These are phyloP conservation scores for Citeromyces siamensis DNA, from an alignment of 1,139 yeast genomes.

Conservation along the genomic window DNA sequence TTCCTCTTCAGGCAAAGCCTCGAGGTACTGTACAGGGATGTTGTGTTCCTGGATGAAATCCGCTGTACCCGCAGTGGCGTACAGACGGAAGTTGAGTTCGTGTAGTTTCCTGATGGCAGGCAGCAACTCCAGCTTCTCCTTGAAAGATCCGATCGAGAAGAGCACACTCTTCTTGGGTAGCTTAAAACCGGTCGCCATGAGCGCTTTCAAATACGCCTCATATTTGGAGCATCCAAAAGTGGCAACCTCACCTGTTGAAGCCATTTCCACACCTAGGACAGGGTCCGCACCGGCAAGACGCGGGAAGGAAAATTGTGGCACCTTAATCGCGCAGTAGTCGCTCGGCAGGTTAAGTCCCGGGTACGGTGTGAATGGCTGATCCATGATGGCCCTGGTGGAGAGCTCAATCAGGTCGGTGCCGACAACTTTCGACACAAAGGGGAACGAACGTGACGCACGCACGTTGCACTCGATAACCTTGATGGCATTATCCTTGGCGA, in stretches of 20 bases:
- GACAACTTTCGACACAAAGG: conserved; percentile 93
- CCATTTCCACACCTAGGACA: conserved; percentile 97
- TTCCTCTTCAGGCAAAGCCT: conserved; percentile 53
- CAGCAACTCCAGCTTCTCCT: conserved; percentile 87
- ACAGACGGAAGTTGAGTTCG: conserved; percentile 79
- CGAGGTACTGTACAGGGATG: conserved; percentile 90
- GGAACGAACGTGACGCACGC: conserved; percentile 98
- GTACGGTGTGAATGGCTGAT: conserved; percentile 75
- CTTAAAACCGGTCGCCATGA: conserved; percentile 90
- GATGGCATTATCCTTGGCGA: conserved; percentile 44
- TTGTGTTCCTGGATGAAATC: conserved; percentile 94
- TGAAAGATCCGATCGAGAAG: conserved; percentile 93
- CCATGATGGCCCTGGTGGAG: conserved; percentile 96
- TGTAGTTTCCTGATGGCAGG: conserved; percentile 77
- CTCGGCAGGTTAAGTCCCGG: conserved; percentile 84
- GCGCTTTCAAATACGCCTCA: conserved; percentile 93
- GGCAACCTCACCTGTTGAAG: conserved; percentile 99
- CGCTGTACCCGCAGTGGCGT: conserved; percentile 99
- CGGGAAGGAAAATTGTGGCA: conserved; percentile 96
- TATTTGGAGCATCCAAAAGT: conserved; percentile 92
- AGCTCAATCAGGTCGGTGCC: conserved; percentile 91
- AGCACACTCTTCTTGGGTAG: conserved; percentile 92
- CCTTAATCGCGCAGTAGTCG: conserved; percentile 94
- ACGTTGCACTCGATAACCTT: conserved; percentile 98
- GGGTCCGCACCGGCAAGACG: conserved; percentile 99